Conservation (phyloP, 805 yeast genomes). For the Schwanniomyces pseudopolymorphus region DNA sequence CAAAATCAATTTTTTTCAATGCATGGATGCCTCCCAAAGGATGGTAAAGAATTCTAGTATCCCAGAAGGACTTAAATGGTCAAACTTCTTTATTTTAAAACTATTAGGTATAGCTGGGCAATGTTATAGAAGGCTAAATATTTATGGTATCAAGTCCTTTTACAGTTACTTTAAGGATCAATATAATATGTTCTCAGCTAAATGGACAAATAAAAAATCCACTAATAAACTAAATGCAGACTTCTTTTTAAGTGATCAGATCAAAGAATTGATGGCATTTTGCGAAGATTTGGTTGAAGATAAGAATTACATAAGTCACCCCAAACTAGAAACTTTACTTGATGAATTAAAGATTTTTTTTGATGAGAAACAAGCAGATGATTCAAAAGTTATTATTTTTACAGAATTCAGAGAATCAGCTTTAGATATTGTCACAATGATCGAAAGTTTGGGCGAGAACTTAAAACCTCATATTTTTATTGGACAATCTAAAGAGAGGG, state of each 20-base stretch:
- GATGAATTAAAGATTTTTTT: conserved; percentile 61
- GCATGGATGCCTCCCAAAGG: conserved; percentile 66
- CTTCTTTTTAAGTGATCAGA: conserved; percentile 54
- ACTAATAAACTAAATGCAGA: conserved; percentile 61
- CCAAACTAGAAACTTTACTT: conserved; percentile 62
- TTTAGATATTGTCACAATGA: conserved; percentile 70
- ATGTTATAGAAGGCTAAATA: conserved; percentile 62
- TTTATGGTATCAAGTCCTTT: conserved; percentile 82
- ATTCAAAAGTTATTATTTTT: conserved; percentile 81
- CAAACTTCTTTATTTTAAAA: conserved; percentile 59
- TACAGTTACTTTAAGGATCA: conserved; percentile 64
- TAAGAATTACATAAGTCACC: conserved; percentile 50
- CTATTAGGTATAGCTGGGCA: conserved; percentile 72
- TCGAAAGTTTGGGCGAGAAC: conserved; percentile 36
- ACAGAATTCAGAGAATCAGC: conserved; percentile 91
- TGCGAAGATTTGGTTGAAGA: conserved; percentile 46
- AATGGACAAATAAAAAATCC: conserved; percentile 55
- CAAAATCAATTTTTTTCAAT: conserved; percentile 65
- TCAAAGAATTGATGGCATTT: conserved; percentile 42
- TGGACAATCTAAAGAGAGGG: conserved; percentile 83
- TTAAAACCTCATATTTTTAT: conserved; percentile 82
- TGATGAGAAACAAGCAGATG: conserved; percentile 31
- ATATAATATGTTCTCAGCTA: conserved; percentile 55
- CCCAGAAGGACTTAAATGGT: conserved; percentile 75
- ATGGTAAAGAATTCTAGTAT: conserved; percentile 52